Conservation (phyloP, 352 stramenopile species). For the Aphanomyces invadans region DNA sequence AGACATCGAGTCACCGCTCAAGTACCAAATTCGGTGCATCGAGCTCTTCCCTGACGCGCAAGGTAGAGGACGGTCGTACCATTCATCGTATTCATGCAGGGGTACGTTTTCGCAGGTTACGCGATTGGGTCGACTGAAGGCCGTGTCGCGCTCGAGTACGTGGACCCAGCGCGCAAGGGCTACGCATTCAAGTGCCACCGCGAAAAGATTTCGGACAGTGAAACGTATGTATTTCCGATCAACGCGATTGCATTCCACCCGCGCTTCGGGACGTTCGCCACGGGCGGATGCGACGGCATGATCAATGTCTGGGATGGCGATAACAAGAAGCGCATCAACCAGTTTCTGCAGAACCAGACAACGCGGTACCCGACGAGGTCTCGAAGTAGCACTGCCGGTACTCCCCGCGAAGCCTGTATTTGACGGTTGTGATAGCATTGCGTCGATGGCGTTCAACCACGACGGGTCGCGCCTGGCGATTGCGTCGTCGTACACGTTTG, state of each 20-base stretch:
- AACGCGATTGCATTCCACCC: conserved; percentile 96
- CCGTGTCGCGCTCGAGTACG: conserved; percentile 94
- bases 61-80: conserved; percentile 24
- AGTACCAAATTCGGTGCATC: conserved; percentile 90
- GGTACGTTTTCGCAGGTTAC: conserved; percentile 43
- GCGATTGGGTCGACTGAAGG: conserved; percentile 94
- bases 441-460: conserved; percentile 90
- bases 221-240: conserved; percentile 90
- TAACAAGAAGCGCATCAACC: conserved; percentile 92
- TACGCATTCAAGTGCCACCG: conserved; percentile 99
- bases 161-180: conserved; percentile 38
- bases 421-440: conserved; percentile 77
- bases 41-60: conserved; percentile 55
- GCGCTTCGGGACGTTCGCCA: conserved; percentile 90
- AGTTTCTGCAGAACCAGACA: conserved; percentile 48
- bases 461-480: conserved; percentile 91
- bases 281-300: conserved; percentile 90
- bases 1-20: conserved; percentile 67
- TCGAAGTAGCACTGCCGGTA: not conserved
- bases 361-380: conserved; percentile 47
- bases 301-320: conserved; percentile 92
- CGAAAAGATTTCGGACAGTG: conserved; percentile 60
- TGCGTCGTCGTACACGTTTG: conserved; percentile 95
- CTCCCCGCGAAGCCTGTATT: conserved; percentile 27
- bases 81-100: not conserved